A percentile compares a stretch with the other conserved stretches of the same genome.
Conservation (phyloP, 2,329 filamentous ascomycete species). For the Exophiala phaeomuriformis region DNA sequence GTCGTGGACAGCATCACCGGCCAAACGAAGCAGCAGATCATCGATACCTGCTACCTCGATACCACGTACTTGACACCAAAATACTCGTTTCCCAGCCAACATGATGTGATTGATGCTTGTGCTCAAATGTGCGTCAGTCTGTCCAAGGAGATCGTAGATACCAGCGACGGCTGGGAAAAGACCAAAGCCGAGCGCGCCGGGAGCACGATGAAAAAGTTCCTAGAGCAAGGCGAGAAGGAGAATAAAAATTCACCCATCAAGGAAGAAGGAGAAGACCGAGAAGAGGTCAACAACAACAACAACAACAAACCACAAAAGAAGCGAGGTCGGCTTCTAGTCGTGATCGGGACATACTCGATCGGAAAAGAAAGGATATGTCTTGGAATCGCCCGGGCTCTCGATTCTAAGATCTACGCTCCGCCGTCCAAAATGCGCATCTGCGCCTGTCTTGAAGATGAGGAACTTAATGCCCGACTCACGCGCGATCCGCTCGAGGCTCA, state of each 20-base stretch:
- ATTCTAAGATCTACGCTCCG: conserved; percentile 83
- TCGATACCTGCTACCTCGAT: conserved; percentile 93
- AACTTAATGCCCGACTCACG: conserved; percentile 71
- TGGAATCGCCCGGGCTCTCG: conserved; percentile 77
- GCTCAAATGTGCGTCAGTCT: conserved; percentile 78
- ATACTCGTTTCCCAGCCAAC: conserved; percentile 86
- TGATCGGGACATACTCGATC: conserved; percentile 96
- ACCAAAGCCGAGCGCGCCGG: conserved; percentile 50
- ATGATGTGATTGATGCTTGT: conserved; percentile 79
- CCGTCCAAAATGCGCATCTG: conserved; percentile 77
- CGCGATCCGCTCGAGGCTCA: conserved; percentile 74
- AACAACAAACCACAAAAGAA: conserved; percentile 19
- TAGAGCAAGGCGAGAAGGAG: conserved; percentile 40
- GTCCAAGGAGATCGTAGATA: conserved; percentile 57
- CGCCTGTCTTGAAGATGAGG: conserved; percentile 74
- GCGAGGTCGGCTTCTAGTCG: conserved; percentile 68
- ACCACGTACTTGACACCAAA: conserved; percentile 95
- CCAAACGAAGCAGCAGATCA: conserved; percentile 69
- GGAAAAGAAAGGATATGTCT: conserved; percentile 95
- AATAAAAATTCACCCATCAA: conserved; percentile 30
- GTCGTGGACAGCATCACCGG: conserved; percentile 62
- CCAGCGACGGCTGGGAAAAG: conserved; percentile 49
- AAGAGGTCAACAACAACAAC: conserved; percentile 1
- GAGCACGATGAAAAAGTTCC: conserved; percentile 57
- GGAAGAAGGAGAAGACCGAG: conserved; percentile 28